Evolutionary conservation across 1,284 basidiomycete genomes (phyloP).

Genomic region (Cutaneotrichosporon dermatis): DNA sequence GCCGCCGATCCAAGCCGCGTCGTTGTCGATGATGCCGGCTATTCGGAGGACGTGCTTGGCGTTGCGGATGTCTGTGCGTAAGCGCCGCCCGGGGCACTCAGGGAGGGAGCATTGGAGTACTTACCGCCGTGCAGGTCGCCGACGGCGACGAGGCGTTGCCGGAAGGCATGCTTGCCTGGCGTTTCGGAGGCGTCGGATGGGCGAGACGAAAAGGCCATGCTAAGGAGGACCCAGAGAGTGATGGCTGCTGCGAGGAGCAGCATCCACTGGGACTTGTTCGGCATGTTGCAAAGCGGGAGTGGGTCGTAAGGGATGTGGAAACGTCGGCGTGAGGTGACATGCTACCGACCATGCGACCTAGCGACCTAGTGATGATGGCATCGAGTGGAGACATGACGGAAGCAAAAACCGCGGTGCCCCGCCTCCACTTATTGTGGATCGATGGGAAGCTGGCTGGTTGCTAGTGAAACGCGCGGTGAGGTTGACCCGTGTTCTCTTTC

Average conservation of each 20-base stretch:
- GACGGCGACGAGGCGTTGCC: constrained; percentile 58
- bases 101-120: constrained; percentile 5
- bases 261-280: neutral
- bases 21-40: constrained; percentile 62
- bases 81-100: neutral
- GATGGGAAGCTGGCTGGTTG: neutral
- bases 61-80: constrained; percentile 56
- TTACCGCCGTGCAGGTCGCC: constrained; percentile 71
- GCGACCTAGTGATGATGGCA: neutral
- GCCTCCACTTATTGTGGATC: neutral
- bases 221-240: neutral
- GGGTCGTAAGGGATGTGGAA: neutral
- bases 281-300: neutral
- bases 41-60: constrained; percentile 70
- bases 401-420: neutral
- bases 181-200: neutral
- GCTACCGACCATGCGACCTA: neutral
- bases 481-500: neutral
- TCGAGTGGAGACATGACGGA: neutral
- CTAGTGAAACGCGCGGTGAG: neutral
- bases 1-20: constrained; percentile 71
- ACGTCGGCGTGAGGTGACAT: neutral
- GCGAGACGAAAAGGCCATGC: neutral
- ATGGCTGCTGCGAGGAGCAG: neutral
- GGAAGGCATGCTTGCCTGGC: constrained; percentile 20